These are phyloP conservation scores for Metarhizium humberi DNA, from an alignment of 2,329 filamentous ascomycete genomes.

Conservation along the genomic window DNA sequence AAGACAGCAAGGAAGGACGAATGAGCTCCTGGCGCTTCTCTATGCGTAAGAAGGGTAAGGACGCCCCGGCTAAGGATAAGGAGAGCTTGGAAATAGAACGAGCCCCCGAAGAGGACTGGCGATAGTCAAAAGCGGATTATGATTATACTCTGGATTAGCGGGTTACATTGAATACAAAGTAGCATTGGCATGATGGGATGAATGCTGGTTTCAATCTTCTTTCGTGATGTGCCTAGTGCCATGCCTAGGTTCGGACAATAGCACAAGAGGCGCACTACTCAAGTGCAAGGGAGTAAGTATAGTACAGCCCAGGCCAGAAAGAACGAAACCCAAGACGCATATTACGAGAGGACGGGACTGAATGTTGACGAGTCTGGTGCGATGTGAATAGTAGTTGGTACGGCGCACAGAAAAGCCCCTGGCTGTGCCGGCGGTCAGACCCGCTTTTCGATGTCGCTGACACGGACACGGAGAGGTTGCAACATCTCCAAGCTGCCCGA, in stretches of 20 bases:
- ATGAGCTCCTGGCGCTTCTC: conserved; percentile 46
- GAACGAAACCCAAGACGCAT: too few species aligned
- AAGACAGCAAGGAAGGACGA: conserved; percentile 37
- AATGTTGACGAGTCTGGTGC: too few species aligned
- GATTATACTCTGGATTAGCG: not conserved
- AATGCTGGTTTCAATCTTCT: not conserved
- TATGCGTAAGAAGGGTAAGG: conserved; percentile 51
- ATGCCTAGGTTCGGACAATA: not conserved
- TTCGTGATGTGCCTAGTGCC: not conserved
- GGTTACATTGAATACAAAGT: not conserved
- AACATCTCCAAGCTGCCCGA: not conserved
- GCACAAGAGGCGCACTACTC: too few species aligned
- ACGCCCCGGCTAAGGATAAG: conserved; percentile 32
- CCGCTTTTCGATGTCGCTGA: conserved; percentile 1
- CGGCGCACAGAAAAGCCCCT: too few species aligned
- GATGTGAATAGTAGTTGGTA: too few species aligned
- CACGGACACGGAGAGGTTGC: not conserved
- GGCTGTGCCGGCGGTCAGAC: not conserved
- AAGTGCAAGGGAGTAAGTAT: too few species aligned
- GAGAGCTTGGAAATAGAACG: conserved; percentile 45
- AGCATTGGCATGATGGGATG: not conserved
- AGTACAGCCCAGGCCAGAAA: too few species aligned
- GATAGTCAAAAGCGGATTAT: not conserved
- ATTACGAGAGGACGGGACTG: too few species aligned
- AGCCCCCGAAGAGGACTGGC: conserved; percentile 19